Evolutionary conservation across 768 basidiomycete species (phyloP).

Genomic region (Clavulina sp.): DNA sequence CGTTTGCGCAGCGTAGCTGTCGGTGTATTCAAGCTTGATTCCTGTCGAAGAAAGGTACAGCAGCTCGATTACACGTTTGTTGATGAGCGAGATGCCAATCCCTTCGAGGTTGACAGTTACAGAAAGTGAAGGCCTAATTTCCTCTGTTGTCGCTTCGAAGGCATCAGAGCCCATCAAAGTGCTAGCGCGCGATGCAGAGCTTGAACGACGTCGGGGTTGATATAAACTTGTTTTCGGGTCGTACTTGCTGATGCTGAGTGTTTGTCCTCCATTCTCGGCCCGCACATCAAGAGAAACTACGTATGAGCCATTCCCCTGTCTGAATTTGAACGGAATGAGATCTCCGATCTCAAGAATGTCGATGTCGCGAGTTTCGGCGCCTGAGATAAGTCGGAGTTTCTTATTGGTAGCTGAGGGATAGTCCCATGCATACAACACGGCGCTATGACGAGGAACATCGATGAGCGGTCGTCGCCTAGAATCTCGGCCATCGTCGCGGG

Average conservation of each 20-base stretch:
- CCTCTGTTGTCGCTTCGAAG: slow-evolving; percentile 70
- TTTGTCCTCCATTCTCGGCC: slow-evolving; percentile 71
- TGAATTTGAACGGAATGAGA: slow-evolving; percentile 75
- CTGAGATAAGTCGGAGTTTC: slow-evolving; percentile 47
- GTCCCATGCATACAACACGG: slow-evolving; percentile 79
- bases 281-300: slow-evolving; percentile 81
- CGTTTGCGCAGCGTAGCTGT: slow-evolving; percentile 62
- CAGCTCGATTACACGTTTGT: slow-evolving; percentile 74
- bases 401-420: slow-evolving; percentile 72
- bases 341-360: slow-evolving; percentile 95
- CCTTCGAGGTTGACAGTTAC: slow-evolving; percentile 69
- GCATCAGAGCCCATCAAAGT: slow-evolving; percentile 49
- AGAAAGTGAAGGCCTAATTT: slow-evolving; percentile 44
- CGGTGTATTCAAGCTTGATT: slow-evolving; percentile 69
- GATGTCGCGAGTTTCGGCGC: slow-evolving; percentile 42
- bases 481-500: slow-evolving; percentile 15
- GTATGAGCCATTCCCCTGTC: slow-evolving; percentile 34
- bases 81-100: slow-evolving; percentile 81
- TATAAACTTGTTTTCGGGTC: slow-evolving; percentile 72
- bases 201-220: slow-evolving; percentile 45
- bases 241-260: slow-evolving; percentile 77
- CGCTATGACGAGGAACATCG: slow-evolving; percentile 35
- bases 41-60: slow-evolving; percentile 67
- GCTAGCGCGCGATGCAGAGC: slow-evolving; percentile 42
- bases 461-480: slow-evolving; percentile 22